Conservation (phyloP, 192 early-diverging fungal species). For the Gonapodya prolifera region DNA sequence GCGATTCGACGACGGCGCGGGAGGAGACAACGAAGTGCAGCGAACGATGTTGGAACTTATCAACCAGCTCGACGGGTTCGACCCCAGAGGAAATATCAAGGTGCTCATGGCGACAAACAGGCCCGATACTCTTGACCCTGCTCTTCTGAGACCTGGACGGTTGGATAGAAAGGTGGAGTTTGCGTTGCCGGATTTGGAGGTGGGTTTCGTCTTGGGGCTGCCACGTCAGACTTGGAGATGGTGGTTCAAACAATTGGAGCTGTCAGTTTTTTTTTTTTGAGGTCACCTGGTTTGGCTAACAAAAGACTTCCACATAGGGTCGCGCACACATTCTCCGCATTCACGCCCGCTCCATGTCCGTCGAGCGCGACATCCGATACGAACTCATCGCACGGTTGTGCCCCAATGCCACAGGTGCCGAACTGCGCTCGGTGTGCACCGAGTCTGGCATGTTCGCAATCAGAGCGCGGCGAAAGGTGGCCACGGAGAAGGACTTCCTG, state of each 20-base stretch:
- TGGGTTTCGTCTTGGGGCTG: slow-evolving; percentile 8
- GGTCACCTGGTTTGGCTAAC: slow-evolving; percentile 13
- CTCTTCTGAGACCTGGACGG: slow-evolving; percentile 91
- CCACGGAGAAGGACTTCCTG: slow-evolving; percentile 99
- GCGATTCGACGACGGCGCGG: slow-evolving; percentile 94
- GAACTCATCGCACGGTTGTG: slow-evolving; percentile 96
- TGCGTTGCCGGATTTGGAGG: slow-evolving; percentile 84
- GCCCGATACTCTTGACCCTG: slow-evolving; percentile 97
- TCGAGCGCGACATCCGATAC: slow-evolving; percentile 98
- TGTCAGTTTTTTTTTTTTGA: slow-evolving; percentile 13
- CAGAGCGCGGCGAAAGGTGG: slow-evolving; percentile 91
- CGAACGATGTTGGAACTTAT: slow-evolving; percentile 99
- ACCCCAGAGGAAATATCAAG: slow-evolving; percentile 99
- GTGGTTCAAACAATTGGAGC: background rate
- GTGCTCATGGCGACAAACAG: slow-evolving; percentile 98
- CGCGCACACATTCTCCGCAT: slow-evolving; percentile 97
- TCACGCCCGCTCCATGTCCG: slow-evolving; percentile 96
- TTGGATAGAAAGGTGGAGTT: slow-evolving; percentile 99
- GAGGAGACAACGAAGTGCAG: slow-evolving; percentile 99
- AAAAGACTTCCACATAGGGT: slow-evolving; percentile 45
- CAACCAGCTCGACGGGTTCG: slow-evolving; percentile 98
- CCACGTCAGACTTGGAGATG: slow-evolving; percentile 5
- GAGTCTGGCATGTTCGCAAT: slow-evolving; percentile 99
- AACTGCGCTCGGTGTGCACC: slow-evolving; percentile 96
- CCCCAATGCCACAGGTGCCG: slow-evolving; percentile 97